Conservation (phyloP, 805 yeast species). For the Saturnispora galanensis region DNA sequence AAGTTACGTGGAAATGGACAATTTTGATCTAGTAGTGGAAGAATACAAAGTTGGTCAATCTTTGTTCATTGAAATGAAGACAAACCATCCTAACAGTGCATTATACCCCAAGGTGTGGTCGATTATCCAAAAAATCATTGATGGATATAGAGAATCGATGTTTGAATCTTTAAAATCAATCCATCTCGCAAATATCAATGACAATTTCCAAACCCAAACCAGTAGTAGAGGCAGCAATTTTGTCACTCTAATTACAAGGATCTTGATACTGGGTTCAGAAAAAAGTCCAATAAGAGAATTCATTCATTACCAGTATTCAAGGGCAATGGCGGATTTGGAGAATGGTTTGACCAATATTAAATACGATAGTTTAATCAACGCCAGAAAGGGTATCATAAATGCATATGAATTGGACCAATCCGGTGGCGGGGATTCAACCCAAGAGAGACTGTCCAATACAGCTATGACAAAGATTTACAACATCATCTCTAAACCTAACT, state of each 20-base stretch:
- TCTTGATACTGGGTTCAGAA: conserved; percentile 55
- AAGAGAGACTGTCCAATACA: conserved; percentile 18
- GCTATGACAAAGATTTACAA: conserved; percentile 21
- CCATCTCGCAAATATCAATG: conserved; percentile 23
- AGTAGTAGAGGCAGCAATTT: conserved; percentile 20
- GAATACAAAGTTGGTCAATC: conserved; percentile 44
- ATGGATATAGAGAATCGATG: conserved; percentile 41
- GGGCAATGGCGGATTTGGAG: conserved; percentile 30
- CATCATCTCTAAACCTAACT: conserved; percentile 12
- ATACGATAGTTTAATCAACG: conserved; percentile 29
- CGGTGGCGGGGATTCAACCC: conserved; percentile 1
- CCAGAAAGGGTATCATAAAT: conserved; percentile 32
- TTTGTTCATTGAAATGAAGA: conserved; percentile 13
- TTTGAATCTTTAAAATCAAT: conserved; percentile 38
- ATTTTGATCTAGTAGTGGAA: conserved; percentile 47
- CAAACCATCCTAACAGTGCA: conserved; percentile 10
- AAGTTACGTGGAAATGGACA: conserved; percentile 34
- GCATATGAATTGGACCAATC: conserved; percentile 20
- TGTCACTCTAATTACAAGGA: conserved; percentile 38
- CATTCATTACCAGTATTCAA: conserved; percentile 41
- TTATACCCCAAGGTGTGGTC: conserved; percentile 46
- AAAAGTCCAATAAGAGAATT: conserved; percentile 55
- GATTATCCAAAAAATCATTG: conserved; percentile 44
- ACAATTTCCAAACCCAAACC: conserved; percentile 12
- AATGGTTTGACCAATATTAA: conserved; percentile 33